Conservation (phyloP, 768 basidiomycete species). For the Termitomyces sp. region DNA sequence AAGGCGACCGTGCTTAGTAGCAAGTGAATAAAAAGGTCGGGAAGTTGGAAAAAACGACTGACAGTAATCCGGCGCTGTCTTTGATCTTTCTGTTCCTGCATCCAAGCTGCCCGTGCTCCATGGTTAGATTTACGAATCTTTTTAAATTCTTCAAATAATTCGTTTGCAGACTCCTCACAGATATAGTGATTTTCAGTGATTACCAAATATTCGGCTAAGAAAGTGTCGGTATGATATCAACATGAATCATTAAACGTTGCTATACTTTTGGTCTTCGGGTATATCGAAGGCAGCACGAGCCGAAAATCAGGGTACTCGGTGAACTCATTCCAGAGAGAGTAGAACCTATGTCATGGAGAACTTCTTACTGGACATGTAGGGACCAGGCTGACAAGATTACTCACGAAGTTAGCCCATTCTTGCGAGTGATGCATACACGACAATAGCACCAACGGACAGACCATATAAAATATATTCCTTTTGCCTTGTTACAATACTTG, state of each 20-base stretch:
- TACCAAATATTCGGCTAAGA: not conserved
- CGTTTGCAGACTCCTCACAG: not conserved
- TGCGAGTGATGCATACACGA: not conserved
- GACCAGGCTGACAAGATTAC: not conserved
- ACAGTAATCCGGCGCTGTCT: not conserved
- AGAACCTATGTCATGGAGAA: not conserved
- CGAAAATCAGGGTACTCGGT: not conserved
- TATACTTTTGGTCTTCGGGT: not conserved
- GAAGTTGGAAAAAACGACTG: not conserved
- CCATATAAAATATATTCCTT: slow-evolving; percentile 5
- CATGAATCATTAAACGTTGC: not conserved
- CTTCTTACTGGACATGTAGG: not conserved
- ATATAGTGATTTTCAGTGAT: fast-evolving
- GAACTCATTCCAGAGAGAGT: no score
- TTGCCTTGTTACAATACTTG: slow-evolving; percentile 2
- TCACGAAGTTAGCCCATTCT: not conserved
- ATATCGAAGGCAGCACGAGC: not conserved
- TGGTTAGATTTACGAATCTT: no score
- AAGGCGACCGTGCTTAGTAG: not conserved
- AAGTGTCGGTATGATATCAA: not conserved
- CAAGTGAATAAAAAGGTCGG: not conserved
- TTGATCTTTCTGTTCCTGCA: not conserved
- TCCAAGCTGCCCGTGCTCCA: not conserved
- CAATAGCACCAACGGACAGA: slow-evolving; percentile 6
- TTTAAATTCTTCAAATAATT: not conserved